Conservation (phyloP, 2,329 filamentous ascomycete species). For the Colletotrichum filicis region DNA sequence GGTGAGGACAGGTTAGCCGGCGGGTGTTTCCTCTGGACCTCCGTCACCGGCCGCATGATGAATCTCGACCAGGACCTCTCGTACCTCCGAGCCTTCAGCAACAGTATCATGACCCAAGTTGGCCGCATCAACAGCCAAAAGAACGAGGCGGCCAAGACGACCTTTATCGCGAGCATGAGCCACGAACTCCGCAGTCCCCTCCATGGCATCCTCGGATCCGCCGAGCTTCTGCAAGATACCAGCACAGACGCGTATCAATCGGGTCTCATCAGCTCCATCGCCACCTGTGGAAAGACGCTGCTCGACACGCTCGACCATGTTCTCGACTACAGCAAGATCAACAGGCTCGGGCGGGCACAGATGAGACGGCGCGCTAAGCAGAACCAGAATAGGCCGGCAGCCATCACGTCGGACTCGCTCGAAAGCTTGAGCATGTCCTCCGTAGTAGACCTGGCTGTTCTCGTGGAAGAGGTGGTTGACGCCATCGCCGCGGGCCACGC, state of each 20-base stretch:
- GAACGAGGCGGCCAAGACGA: constrained; percentile 64
- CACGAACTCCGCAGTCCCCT: constrained; percentile 67
- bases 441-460: constrained; percentile 44
- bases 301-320: constrained; percentile 62
- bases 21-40: constrained; percentile 50
- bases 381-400: constrained; percentile 32
- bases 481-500: constrained; percentile 48
- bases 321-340: constrained; percentile 55
- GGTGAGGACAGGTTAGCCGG: constrained; percentile 47
- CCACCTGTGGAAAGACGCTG: constrained; percentile 58
- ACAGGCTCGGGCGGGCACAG: constrained; percentile 44
- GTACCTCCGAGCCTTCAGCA: constrained; percentile 51
- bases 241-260: constrained; percentile 49
- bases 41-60: constrained; percentile 46
- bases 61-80: constrained; percentile 49
- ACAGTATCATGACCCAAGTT: constrained; percentile 62
- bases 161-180: constrained; percentile 69
- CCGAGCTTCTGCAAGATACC: constrained; percentile 60
- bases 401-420: constrained; percentile 42
- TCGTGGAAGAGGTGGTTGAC: constrained; percentile 52
- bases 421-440: constrained; percentile 46
- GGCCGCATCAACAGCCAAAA: constrained; percentile 63
- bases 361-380: constrained; percentile 37
- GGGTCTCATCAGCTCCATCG: constrained; percentile 56
- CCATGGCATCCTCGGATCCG: constrained; percentile 66